Evolutionary conservation across 2,329 filamentous ascomycete species (phyloP).

Genomic region (Diaporthe caulivora): DNA sequence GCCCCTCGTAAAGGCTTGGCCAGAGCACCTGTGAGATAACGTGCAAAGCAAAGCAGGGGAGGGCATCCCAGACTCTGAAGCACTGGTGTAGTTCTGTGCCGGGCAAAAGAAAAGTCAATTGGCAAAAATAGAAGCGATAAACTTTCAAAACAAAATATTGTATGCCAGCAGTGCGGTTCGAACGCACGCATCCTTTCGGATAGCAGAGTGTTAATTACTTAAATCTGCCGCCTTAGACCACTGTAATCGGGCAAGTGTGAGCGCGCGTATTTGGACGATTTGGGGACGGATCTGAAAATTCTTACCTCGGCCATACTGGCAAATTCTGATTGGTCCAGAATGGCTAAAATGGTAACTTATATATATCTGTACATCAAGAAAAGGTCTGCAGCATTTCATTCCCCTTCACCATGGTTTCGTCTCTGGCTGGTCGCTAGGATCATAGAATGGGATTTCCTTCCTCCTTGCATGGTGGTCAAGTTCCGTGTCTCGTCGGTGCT

Average conservation of each 20-base stretch:
- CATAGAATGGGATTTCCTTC: neutral
- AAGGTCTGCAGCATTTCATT: too few relatives aligned
- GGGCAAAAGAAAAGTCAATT: neutral
- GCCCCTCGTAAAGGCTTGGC: neutral
- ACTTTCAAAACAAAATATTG: slow-evolving; percentile 14
- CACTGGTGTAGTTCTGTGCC: neutral
- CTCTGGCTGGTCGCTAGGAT: too few relatives aligned
- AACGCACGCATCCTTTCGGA: slow-evolving; percentile 40
- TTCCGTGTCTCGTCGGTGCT: neutral
- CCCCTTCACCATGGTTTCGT: too few relatives aligned
- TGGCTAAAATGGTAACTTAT: neutral
- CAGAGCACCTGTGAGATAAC: neutral
- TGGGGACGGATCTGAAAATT: neutral
- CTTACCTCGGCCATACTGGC: slow-evolving; percentile 39
- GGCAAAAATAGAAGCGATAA: neutral
- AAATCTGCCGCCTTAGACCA: slow-evolving; percentile 39
- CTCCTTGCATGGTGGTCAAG: neutral
- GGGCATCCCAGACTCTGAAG: neutral
- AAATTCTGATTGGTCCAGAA: slow-evolving; percentile 35
- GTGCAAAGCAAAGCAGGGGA: neutral
- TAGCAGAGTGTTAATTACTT: slow-evolving; percentile 38
- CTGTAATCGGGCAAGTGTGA: slow-evolving; percentile 19
- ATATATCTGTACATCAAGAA: neutral
- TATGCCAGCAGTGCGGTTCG: slow-evolving; percentile 39
- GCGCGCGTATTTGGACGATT: slow-evolving; percentile 22